These are phyloP conservation scores for Suhomyces sp. DNA, from an alignment of 805 yeast species.

Conservation along the genomic window DNA sequence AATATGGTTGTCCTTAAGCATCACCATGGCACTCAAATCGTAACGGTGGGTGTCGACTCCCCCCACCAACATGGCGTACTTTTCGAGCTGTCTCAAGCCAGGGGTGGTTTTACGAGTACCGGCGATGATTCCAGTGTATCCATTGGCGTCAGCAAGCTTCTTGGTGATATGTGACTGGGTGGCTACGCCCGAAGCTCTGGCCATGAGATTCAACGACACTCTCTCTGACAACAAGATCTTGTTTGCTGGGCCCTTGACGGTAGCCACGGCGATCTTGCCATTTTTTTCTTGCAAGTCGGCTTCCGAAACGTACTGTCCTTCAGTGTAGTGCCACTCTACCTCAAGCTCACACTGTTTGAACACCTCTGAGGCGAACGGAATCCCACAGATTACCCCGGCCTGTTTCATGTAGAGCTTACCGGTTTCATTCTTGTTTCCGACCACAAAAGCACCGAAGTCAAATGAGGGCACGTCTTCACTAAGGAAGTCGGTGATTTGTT, in stretches of 20 bases:
- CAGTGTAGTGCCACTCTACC: conserved; percentile 71
- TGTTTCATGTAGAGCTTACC: conserved; percentile 83
- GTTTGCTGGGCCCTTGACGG: conserved; percentile 75
- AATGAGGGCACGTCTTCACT: conserved; percentile 90
- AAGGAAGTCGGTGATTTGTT: conserved; percentile 69
- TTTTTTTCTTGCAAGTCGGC: conserved; percentile 45
- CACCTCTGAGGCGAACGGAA: conserved; percentile 87
- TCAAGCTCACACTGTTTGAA: conserved; percentile 68
- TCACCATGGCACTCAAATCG: conserved; percentile 89
- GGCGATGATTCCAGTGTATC: conserved; percentile 82
- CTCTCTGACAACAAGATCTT: conserved; percentile 81
- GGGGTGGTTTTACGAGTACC: conserved; percentile 99
- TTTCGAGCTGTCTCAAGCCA: conserved; percentile 82
- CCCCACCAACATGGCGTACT: conserved; percentile 92
- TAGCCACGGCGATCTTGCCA: conserved; percentile 70
- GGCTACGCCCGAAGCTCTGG: conserved; percentile 86
- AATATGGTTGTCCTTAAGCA: conserved; percentile 92
- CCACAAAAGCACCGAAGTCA: conserved; percentile 93
- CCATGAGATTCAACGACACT: conserved; percentile 75
- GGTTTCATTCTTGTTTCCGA: conserved; percentile 67
- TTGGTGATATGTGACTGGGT: conserved; percentile 63
- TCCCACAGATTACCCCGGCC: conserved; percentile 75
- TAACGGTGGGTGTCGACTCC: conserved; percentile 92
- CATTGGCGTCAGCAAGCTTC: conserved; percentile 58
- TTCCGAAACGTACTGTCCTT: conserved; percentile 51